Evolutionary conservation across 2,329 filamentous ascomycete genomes (phyloP), one percentile per base, ranked within the genome.

Genomic region (Monosporascus cannonballus): DNA sequence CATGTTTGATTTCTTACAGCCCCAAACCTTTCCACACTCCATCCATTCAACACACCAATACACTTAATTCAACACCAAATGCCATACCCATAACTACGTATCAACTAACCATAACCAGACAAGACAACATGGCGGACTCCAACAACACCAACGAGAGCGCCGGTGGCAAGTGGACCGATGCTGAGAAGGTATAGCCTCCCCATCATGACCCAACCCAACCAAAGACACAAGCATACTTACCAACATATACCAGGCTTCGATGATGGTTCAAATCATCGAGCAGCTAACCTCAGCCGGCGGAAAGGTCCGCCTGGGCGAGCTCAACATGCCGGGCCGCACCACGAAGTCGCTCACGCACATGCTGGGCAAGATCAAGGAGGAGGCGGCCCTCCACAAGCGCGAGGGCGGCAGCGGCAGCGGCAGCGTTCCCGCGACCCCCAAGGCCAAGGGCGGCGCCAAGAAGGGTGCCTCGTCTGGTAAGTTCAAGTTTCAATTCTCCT

Each of bases 291-390:
- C 17, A 2, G 49, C 27, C 24, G 51, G 50, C 11, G 48, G 14
- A 17, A 45, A 36, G 17, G 45, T 53, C 25, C 49, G 52, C 9
- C 54, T 49, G 25, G 20, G 24, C 7, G 8, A 51, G 2, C 42
- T 60, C 3, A 44, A 49, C 6, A 54, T 60, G 41, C 55, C 56
- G 1, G 55, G 54, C 4, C 56, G 58, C 37, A 57, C 52, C 2
- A 2, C 11, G 5, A 55, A 51, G 44, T 52, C 52, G 7, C 49
- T 60, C 36, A 34, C 3, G n/a, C 47, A 53, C 25, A 39, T 49
- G 2, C 45, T 50, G 51, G 2, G n/a, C 4, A 27, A 47, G 20
- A 34, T 54, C 22, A 52, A 52, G 14, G 38, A 27, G 1, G 39
- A 55, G 22, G 51, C 50, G 9, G 41, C 49, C 2, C 49, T 52